Evolutionary conservation across 306 rosid species (phyloP).

Genomic region (Lathyrus sativus): DNA sequence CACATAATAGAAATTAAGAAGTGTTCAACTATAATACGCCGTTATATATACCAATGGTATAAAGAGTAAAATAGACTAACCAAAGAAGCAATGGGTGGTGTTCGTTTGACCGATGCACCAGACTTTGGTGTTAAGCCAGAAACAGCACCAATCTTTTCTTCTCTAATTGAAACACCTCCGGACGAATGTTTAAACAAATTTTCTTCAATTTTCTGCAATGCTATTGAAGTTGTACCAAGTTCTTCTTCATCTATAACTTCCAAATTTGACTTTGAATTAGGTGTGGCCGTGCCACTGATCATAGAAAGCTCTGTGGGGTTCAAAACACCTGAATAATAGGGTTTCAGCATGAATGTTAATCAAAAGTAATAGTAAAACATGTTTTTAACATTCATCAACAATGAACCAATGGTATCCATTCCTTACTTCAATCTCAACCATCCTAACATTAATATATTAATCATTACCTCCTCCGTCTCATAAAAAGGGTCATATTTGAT

Average conservation of each 20-base stretch:
- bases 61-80: slow-evolving; percentile 45
- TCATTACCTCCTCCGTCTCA: no score
- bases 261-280: slow-evolving; percentile 50
- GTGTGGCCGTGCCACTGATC: slow-evolving; percentile 60
- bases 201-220: slow-evolving; percentile 49
- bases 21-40: not conserved
- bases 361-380: not conserved
- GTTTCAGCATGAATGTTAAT: not conserved
- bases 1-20: slow-evolving; percentile 18
- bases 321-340: slow-evolving; percentile 64
- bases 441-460: not conserved
- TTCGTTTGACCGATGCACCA: slow-evolving; percentile 38
- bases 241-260: slow-evolving; percentile 64
- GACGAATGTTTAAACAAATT: slow-evolving; percentile 53
- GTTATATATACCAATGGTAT: not conserved
- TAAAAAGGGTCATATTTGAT: no score
- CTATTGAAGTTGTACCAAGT: slow-evolving; percentile 37
- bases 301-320: slow-evolving; percentile 76
- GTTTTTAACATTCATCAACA: slow-evolving; percentile 10
- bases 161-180: slow-evolving; percentile 28
- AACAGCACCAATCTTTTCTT: slow-evolving; percentile 34
- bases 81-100: slow-evolving; percentile 42
- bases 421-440: not conserved
- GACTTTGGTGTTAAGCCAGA: slow-evolving; percentile 50
- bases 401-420: slow-evolving; percentile 1